A percentile compares a stretch with the other conserved stretches of the same genome.
These are phyloP conservation scores for Dovyalis caffra DNA, from an alignment of 345 rosid species.

Conservation along the genomic window DNA sequence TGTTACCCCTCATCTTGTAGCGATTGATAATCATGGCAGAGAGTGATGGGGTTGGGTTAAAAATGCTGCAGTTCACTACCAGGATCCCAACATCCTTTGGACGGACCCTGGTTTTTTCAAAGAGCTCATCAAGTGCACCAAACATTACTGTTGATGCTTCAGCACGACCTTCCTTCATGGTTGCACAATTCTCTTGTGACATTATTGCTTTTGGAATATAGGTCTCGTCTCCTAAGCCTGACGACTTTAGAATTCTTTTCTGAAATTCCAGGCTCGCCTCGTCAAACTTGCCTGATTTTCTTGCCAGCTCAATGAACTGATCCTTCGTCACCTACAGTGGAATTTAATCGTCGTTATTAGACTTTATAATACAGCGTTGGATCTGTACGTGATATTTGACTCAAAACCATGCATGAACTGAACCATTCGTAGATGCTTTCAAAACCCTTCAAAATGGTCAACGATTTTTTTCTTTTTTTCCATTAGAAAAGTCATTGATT, in stretches of 20 bases:
- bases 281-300: slow-evolving; percentile 65
- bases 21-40: slow-evolving; percentile 94
- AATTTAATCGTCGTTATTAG: neutral
- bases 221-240: slow-evolving; percentile 87
- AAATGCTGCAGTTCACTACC: slow-evolving; percentile 90
- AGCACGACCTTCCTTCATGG: slow-evolving; percentile 84
- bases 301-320: slow-evolving; percentile 56
- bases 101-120: slow-evolving; percentile 70
- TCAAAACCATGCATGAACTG: no score
- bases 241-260: slow-evolving; percentile 58
- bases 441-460: no score
- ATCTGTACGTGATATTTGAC: no score
- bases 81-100: slow-evolving; percentile 89
- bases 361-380: neutral
- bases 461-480: no score
- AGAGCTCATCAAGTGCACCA: slow-evolving; percentile 84
- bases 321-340: slow-evolving; percentile 58
- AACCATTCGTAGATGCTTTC: no score
- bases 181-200: slow-evolving; percentile 49
- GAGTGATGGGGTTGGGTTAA: slow-evolving; percentile 90
- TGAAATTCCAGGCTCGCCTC: slow-evolving; percentile 63
- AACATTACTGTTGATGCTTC: slow-evolving; percentile 85
- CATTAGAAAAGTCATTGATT: no score
- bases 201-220: slow-evolving; percentile 65
- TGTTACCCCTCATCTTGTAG: slow-evolving; percentile 92